These are phyloP conservation scores for Gloeopeniophorella convolvens DNA, from an alignment of 768 basidiomycete species.

Conservation along the genomic window DNA sequence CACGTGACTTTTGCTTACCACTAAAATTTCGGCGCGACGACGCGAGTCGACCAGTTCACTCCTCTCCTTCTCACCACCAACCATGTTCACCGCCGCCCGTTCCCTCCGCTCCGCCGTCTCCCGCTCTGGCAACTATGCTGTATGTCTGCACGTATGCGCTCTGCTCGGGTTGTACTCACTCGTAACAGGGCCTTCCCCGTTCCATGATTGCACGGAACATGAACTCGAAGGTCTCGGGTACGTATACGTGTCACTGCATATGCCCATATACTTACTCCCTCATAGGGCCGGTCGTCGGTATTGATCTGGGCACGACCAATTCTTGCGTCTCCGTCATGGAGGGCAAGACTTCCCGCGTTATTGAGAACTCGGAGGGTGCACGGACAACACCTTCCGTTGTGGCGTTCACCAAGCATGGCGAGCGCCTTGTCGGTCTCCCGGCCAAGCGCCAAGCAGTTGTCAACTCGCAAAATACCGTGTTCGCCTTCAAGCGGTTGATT, in stretches of 20 bases:
- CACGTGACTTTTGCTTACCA: not conserved
- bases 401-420: conserved; percentile 97
- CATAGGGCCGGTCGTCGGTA: conserved; percentile 85
- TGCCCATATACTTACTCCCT: not conserved
- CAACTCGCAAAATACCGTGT: conserved; percentile 90
- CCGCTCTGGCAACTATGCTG: conserved; percentile 61
- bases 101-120: conserved; percentile 52
- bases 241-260: conserved; percentile 22
- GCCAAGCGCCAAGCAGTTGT: conserved; percentile 97
- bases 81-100: conserved; percentile 69
- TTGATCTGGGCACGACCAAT: conserved; percentile 93
- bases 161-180: conserved; percentile 5
- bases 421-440: conserved; percentile 91
- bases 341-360: conserved; percentile 88
- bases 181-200: conserved; percentile 54
- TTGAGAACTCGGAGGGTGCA: conserved; percentile 97
- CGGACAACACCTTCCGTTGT: conserved; percentile 98
- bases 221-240: conserved; percentile 91
- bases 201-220: conserved; percentile 82
- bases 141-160: conserved; percentile 26
- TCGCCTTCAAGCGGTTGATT: conserved; percentile 90
- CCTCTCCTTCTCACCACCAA: conserved; percentile 31
- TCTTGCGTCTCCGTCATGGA: conserved; percentile 95
- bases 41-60: conserved; percentile 3
- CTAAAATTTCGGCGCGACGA: conserved; percentile 10